A percentile compares a stretch with the other conserved stretches of the same genome.
phyloP scores from a whole-genome alignment of 2,329 filamentous ascomycete genomes.

The Chaetomium sp. region DNA sequence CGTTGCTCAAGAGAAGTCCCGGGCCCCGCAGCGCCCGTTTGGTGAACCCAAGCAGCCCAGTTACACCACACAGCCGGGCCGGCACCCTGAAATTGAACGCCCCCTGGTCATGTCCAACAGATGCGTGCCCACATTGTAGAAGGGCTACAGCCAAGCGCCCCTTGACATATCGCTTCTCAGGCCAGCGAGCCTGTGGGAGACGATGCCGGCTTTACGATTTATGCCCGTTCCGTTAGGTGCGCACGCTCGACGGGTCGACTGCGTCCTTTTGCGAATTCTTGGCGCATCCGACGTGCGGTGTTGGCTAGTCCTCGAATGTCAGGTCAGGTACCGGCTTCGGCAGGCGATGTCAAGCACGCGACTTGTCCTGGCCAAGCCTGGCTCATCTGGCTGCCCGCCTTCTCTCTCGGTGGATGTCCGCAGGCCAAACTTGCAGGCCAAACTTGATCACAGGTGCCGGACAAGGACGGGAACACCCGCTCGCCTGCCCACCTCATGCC shows the following conservation, averaged over 20 bases:
- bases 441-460: background rate
- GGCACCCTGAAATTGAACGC: too few relatives aligned
- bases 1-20: too few relatives aligned
- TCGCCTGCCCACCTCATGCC: slow-evolving; percentile 1
- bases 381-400: too few relatives aligned
- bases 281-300: slow-evolving; percentile 9
- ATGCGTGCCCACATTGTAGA: too few relatives aligned
- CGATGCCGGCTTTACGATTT: slow-evolving; percentile 3
- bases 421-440: too few relatives aligned
- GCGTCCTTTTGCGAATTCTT: slow-evolving; percentile 5
- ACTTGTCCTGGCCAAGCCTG: too few relatives aligned
- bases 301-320: slow-evolving; percentile 14
- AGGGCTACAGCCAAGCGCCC: background rate
- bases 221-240: slow-evolving; percentile 14
- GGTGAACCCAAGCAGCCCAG: too few relatives aligned
- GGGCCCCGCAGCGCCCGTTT: too few relatives aligned
- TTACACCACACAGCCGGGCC: too few relatives aligned
- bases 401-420: too few relatives aligned
- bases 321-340: slow-evolving; percentile 6
- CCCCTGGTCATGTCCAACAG: too few relatives aligned
- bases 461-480: slow-evolving; percentile 19
- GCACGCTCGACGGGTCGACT: background rate
- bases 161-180: background rate
- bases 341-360: too few relatives aligned
- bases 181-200: background rate